These are phyloP conservation scores for Leucogyrophana mollusca DNA, from an alignment of 768 basidiomycete genomes.

Conservation along the genomic window DNA sequence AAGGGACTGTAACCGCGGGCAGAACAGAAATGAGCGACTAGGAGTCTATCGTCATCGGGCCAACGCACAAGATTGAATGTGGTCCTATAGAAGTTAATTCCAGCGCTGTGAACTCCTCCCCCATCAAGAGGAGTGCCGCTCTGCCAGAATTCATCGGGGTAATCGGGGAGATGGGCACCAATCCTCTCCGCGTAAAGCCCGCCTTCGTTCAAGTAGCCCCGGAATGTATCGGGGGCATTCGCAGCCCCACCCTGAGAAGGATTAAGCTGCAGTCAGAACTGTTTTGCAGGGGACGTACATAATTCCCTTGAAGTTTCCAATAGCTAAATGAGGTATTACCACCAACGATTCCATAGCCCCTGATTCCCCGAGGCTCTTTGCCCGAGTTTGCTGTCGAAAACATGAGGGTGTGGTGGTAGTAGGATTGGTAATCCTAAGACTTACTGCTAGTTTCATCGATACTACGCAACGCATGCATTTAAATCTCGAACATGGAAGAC, in stretches of 20 bases:
- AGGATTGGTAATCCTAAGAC: slow-evolving; percentile 8
- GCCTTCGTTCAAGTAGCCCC: slow-evolving; percentile 53
- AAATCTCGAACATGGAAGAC: neutral
- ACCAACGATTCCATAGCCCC: slow-evolving; percentile 43
- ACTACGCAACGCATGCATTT: slow-evolving; percentile 18
- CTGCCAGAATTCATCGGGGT: slow-evolving; percentile 39
- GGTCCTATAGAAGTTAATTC: slow-evolving; percentile 45
- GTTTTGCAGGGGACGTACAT: slow-evolving; percentile 18
- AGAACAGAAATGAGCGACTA: neutral
- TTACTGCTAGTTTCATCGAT: slow-evolving; percentile 48
- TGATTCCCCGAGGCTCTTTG: slow-evolving; percentile 48
- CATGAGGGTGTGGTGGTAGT: neutral
- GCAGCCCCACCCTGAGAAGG: slow-evolving; percentile 37
- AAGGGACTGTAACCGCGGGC: slow-evolving; percentile 25
- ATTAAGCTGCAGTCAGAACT: neutral
- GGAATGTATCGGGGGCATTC: slow-evolving; percentile 40
- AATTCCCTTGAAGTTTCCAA: slow-evolving; percentile 46
- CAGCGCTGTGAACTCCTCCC: slow-evolving; percentile 32
- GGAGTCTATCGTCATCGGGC: neutral
- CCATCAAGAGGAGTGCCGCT: slow-evolving; percentile 31
- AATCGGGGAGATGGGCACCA: slow-evolving; percentile 50
- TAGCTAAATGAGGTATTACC: slow-evolving; percentile 35
- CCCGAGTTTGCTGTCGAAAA: slow-evolving; percentile 42
- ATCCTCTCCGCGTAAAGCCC: slow-evolving; percentile 48
- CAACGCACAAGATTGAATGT: slow-evolving; percentile 37